Conservation (phyloP, 345 rosid species). For the Eutrema heterophyllum region DNA sequence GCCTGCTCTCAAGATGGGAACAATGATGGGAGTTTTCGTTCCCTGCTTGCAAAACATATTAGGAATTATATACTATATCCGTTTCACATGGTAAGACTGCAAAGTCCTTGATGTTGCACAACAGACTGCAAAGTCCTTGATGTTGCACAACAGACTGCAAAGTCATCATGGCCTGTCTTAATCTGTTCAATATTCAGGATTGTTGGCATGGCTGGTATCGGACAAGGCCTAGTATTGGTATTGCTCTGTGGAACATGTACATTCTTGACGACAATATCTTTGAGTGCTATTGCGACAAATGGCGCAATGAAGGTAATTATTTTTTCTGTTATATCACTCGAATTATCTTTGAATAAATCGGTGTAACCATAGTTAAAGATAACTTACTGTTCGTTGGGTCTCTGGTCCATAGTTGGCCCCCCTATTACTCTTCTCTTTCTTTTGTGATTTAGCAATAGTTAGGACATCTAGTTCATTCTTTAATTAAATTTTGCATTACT, state of each 20-base stretch:
- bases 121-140: slow-evolving; percentile 11
- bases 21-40: slow-evolving; percentile 98
- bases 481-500: slow-evolving; percentile 3
- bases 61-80: slow-evolving; percentile 98
- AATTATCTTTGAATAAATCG: neutral
- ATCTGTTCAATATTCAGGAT: slow-evolving; percentile 60
- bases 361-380: neutral
- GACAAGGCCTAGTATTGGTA: slow-evolving; percentile 73
- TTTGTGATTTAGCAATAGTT: neutral
- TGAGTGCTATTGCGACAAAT: slow-evolving; percentile 99
- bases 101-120: slow-evolving; percentile 15
- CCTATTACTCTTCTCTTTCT: neutral
- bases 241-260: slow-evolving; percentile 90
- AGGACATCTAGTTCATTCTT: neutral
- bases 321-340: neutral
- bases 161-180: slow-evolving; percentile 24
- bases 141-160: slow-evolving; percentile 9
- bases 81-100: slow-evolving; percentile 79
- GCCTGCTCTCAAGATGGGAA: slow-evolving; percentile 79
- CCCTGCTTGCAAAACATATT: slow-evolving; percentile 98
- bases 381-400: neutral
- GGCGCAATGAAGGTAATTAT: slow-evolving; percentile 96
- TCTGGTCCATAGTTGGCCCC: slow-evolving; percentile 6
- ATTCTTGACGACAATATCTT: slow-evolving; percentile 82
- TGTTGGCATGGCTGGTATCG: slow-evolving; percentile 98